These are phyloP conservation scores for Fusarium oxysporum DNA, from an alignment of 2,329 filamentous ascomycete genomes.

Conservation along the genomic window DNA sequence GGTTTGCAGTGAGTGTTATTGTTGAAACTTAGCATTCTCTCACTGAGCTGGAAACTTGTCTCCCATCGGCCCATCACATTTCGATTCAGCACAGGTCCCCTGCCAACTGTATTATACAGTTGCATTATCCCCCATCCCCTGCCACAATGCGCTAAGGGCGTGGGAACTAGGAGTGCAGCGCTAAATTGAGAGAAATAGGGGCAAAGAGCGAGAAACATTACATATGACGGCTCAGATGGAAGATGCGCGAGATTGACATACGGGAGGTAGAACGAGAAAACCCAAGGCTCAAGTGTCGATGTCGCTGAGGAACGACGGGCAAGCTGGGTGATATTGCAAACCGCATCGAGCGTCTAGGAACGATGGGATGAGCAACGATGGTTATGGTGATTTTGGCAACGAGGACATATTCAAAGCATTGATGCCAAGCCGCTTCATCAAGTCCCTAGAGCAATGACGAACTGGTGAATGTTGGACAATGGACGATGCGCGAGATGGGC, in stretches of 20 bases:
- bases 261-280: constrained; percentile 5
- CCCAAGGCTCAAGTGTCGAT: neutral
- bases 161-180: constrained; percentile 29
- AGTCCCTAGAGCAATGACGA: constrained; percentile 10
- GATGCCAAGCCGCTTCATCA: constrained; percentile 3
- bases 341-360: constrained; percentile 13
- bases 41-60: constrained; percentile 20
- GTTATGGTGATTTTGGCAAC: neutral
- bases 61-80: constrained; percentile 43
- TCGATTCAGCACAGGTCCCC: constrained; percentile 39
- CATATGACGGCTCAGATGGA: constrained; percentile 22
- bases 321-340: neutral
- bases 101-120: constrained; percentile 20
- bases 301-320: constrained; percentile 2
- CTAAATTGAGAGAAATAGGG: constrained; percentile 36
- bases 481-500: constrained; percentile 36
- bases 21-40: constrained; percentile 32
- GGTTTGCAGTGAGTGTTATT: constrained; percentile 32
- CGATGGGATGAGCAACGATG: constrained; percentile 3
- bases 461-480: constrained; percentile 16
- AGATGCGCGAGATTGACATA: constrained; percentile 26
- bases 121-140: constrained; percentile 26
- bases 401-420: neutral
- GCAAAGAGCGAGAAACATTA: constrained; percentile 30
- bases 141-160: constrained; percentile 22